Base-by-base conservation (phyloP, 306 rosid species). In the Hippophae gyantsensis region DNA sequence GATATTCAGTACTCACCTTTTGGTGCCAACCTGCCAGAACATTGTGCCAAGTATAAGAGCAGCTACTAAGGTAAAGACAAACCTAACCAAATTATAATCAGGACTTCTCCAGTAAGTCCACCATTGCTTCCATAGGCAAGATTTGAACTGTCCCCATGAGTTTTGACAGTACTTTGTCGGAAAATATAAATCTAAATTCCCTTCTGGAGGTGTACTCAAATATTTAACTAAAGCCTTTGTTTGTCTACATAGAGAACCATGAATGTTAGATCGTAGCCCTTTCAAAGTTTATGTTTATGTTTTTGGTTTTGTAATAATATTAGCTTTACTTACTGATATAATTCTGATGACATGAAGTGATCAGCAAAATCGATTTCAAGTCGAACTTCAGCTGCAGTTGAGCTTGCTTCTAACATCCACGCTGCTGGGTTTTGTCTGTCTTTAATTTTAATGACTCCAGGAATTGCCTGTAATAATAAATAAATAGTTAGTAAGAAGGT, bases 51-150 rank as follows among this genome's bases (percentile, higher is more conserved):
- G 79, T 63, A 86, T 72, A 53, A 86, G 43, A 43, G 82, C 90
- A 12, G 71, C 63, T 25, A 68, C 32, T 32, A 64, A 58, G 2
- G 90, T 74, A 69, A 76, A 81, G 51, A 68, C 62, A 42, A 69
- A 58, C 70, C 86, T 72, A 32, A 81, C 77, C 1, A 82, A 80
- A 8, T 80, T 84, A 60, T 83, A 84, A 8, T 70, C 60, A 0
- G 88, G 85, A 51, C 84, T 84, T 7, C 86, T 69, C 90, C 90
- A 79, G 41, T 72, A 81, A 7, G 88, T 83, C 86, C 81, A 81
- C 48, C 76, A 84, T 64, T 83, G 95, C 58, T 83, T 83, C 87
- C 90, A 81, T 47, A 83, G 76, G 51, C 90, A 83, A 43, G 86
- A 86, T 44, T 74, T 44, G 65, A 68, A 78, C 67, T 81, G 86